phyloP scores from a whole-genome alignment of 805 yeast species.

The Wickerhamomyces xylosicus region DNA sequence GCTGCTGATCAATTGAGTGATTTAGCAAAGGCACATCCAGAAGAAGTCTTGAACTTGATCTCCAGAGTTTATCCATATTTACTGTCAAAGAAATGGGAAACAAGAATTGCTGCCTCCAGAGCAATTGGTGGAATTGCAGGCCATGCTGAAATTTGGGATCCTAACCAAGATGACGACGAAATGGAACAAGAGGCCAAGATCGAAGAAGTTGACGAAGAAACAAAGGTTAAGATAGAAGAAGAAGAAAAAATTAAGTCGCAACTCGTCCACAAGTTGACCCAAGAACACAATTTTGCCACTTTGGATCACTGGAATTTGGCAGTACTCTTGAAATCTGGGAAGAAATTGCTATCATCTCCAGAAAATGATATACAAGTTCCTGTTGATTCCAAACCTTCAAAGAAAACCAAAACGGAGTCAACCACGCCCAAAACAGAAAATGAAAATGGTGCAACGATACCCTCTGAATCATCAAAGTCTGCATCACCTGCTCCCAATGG shows the following conservation, averaged over 20 bases:
- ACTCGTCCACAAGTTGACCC: slow-evolving; percentile 6
- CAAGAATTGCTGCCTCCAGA: slow-evolving; percentile 86
- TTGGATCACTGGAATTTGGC: slow-evolving; percentile 41
- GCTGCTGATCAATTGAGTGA: slow-evolving; percentile 97
- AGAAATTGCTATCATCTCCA: slow-evolving; percentile 29
- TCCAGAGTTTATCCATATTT: slow-evolving; percentile 89
- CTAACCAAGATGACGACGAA: slow-evolving; percentile 29
- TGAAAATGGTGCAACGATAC: neutral
- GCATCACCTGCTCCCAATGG: slow-evolving; percentile 8
- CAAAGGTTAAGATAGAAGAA: slow-evolving; percentile 11
- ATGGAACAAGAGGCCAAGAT: slow-evolving; percentile 11
- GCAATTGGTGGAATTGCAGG: slow-evolving; percentile 91
- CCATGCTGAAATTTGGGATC: slow-evolving; percentile 77
- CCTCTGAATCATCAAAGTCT: slow-evolving; percentile 4
- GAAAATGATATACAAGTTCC: slow-evolving; percentile 20
- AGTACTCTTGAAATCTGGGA: slow-evolving; percentile 39
- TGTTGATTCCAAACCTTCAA: neutral
- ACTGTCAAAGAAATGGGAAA: slow-evolving; percentile 84
- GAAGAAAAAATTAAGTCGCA: slow-evolving; percentile 15
- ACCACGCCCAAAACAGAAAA: neutral
- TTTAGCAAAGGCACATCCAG: slow-evolving; percentile 89
- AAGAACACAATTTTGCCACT: slow-evolving; percentile 28
- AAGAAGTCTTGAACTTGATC: slow-evolving; percentile 71
- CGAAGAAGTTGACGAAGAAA: slow-evolving; percentile 12
- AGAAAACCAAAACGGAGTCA: slow-evolving; percentile 1